Evolutionary conservation across 164 flowering plant genomes (phyloP).

Genomic region (Saururus chinensis): DNA sequence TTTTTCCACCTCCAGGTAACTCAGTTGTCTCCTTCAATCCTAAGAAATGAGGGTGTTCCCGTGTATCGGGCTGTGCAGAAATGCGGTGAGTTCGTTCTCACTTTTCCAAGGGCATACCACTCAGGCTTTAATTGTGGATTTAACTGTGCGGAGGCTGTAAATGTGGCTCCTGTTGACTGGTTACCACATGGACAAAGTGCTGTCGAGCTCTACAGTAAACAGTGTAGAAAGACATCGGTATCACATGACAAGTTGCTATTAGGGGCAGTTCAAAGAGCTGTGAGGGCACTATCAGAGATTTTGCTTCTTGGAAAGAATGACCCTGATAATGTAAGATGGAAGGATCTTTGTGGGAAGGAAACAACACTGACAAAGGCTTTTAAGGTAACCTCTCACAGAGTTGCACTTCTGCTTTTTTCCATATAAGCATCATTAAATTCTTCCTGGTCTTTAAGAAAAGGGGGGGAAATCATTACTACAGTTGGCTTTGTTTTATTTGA

Average conservation of each 20-base stretch:
- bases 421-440: background rate
- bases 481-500: no score
- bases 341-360: conserved; percentile 52
- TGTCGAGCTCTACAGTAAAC: conserved; percentile 64
- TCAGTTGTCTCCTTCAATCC: conserved; percentile 65
- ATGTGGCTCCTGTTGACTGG: conserved; percentile 87
- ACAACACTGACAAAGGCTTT: conserved; percentile 56
- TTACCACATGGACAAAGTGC: conserved; percentile 67
- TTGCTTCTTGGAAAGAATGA: conserved; percentile 24
- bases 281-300: conserved; percentile 43
- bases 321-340: conserved; percentile 40
- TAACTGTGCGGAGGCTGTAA: conserved; percentile 85
- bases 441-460: no score
- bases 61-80: conserved; percentile 57
- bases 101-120: conserved; percentile 83
- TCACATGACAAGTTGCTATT: conserved; percentile 73
- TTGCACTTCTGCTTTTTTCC: background rate
- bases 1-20: conserved; percentile 40
- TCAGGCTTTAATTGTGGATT: conserved; percentile 79
- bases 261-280: conserved; percentile 44
- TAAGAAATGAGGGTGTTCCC: conserved; percentile 64
- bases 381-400: conserved; percentile 29
- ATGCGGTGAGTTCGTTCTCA: conserved; percentile 72
- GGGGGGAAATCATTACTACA: no score
- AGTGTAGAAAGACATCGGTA: conserved; percentile 56